phyloP scores from a whole-genome alignment of 257 asterid species.

The Rauvolfia tetraphylla region DNA sequence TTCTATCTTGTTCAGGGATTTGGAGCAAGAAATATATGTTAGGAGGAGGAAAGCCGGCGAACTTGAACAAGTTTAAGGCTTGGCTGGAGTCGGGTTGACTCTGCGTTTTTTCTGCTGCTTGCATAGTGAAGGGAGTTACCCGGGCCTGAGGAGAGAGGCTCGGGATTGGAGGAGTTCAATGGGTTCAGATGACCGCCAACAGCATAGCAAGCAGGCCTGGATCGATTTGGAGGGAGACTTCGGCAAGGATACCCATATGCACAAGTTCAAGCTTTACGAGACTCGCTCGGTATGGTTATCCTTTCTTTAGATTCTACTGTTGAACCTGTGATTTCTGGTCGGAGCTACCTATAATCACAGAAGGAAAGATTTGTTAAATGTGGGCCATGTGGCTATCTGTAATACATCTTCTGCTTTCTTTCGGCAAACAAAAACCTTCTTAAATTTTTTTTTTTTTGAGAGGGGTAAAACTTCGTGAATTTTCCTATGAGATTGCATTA shows the following conservation, averaged over 20 bases:
- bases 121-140: background rate
- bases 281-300: slow-evolving; percentile 67
- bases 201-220: background rate
- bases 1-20: background rate
- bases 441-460: background rate
- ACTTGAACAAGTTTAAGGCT: background rate
- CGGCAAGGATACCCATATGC: slow-evolving; percentile 35
- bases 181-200: slow-evolving; percentile 30
- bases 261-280: slow-evolving; percentile 80
- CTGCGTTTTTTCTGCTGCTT: background rate
- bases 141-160: background rate
- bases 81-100: background rate
- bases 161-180: slow-evolving; percentile 17
- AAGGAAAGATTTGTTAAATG: background rate
- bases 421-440: background rate
- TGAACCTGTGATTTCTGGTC: background rate
- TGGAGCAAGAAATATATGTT: background rate
- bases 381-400: background rate
- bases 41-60: background rate
- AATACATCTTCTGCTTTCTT: background rate
- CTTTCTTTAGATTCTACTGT: background rate
- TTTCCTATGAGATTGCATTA: background rate
- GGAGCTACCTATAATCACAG: background rate
- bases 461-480: background rate
- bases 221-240: slow-evolving; percentile 23